Evolutionary conservation across 2,329 filamentous ascomycete species (phyloP).

Genomic region (Paraphoma chrysanthemicola): DNA sequence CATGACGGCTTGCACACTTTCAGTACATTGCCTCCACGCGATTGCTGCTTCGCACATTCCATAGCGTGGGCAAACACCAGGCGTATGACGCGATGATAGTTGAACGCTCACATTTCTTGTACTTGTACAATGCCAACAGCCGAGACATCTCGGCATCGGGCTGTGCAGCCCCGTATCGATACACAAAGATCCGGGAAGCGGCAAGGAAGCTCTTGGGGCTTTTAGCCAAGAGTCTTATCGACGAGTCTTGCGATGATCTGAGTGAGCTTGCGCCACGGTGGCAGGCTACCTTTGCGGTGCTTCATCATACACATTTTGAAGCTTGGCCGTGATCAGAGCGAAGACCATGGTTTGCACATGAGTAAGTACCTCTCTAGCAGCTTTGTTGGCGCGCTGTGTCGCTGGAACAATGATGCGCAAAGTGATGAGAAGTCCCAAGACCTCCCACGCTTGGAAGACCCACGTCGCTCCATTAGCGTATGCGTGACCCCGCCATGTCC

Average conservation of each 20-base stretch:
- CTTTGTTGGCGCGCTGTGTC: not conserved
- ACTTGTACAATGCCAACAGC: conserved; percentile 25
- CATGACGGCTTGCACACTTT: not conserved
- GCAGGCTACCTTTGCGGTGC: not conserved
- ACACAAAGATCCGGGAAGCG: conserved; percentile 23
- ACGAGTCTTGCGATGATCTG: conserved; percentile 13
- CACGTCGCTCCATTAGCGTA: conserved; percentile 37
- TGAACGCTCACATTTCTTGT: conserved; percentile 6
- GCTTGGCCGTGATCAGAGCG: not conserved
- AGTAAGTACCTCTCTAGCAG: not conserved
- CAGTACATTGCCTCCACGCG: conserved; percentile 3
- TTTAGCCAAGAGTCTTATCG: conserved; percentile 44
- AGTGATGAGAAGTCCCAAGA: conserved; percentile 26
- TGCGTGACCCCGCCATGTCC: conserved; percentile 38
- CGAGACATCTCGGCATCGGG: conserved; percentile 39
- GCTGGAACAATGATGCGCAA: conserved; percentile 1
- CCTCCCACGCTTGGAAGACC: conserved; percentile 34
- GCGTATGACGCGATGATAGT: not conserved
- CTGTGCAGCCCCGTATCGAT: conserved; percentile 24
- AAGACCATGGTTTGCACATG: not conserved
- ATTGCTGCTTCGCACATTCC: not conserved
- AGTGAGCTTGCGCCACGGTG: conserved; percentile 7
- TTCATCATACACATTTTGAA: not conserved
- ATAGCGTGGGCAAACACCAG: no score
- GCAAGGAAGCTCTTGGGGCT: conserved; percentile 37